Evolutionary conservation across 2,329 filamentous ascomycete genomes (phyloP).

Genomic region (Colletotrichum sp.): DNA sequence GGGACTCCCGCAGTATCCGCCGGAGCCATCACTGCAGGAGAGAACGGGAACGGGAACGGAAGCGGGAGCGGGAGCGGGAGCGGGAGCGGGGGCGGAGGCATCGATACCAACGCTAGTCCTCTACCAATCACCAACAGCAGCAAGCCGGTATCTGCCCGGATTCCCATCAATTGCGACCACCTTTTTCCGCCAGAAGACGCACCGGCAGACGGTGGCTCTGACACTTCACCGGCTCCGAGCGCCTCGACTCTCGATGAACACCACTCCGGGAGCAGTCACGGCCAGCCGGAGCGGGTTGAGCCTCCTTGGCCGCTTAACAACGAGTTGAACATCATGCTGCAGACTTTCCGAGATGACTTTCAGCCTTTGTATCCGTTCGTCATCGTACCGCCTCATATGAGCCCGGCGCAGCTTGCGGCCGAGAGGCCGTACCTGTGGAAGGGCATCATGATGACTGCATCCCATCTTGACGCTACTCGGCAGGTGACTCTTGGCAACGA

Average conservation of each 20-base stretch:
- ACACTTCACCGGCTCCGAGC: conserved; percentile 13
- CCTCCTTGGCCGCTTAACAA: conserved; percentile 45
- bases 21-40: not conserved
- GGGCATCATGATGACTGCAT: conserved; percentile 50
- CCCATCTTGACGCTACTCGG: conserved; percentile 46
- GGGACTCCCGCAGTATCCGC: not conserved
- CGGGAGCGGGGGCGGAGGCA: not conserved
- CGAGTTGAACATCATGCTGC: conserved; percentile 46
- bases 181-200: conserved; percentile 35
- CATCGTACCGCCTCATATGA: conserved; percentile 40
- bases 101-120: conserved; percentile 14
- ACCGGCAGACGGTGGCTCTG: not conserved
- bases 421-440: conserved; percentile 54
- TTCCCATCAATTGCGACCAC: conserved; percentile 34
- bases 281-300: conserved; percentile 19
- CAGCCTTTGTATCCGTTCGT: conserved; percentile 51
- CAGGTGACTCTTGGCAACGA: conserved; percentile 49
- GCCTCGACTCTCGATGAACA: conserved; percentile 26
- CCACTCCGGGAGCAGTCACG: conserved; percentile 11
- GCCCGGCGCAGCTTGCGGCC: conserved; percentile 39
- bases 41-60: not conserved
- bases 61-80: not conserved
- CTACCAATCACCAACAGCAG: conserved; percentile 2
- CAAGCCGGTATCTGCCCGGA: conserved; percentile 3
- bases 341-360: conserved; percentile 37